Conservation (phyloP, 2,329 filamentous ascomycete species). For the Botryotinia convoluta region DNA sequence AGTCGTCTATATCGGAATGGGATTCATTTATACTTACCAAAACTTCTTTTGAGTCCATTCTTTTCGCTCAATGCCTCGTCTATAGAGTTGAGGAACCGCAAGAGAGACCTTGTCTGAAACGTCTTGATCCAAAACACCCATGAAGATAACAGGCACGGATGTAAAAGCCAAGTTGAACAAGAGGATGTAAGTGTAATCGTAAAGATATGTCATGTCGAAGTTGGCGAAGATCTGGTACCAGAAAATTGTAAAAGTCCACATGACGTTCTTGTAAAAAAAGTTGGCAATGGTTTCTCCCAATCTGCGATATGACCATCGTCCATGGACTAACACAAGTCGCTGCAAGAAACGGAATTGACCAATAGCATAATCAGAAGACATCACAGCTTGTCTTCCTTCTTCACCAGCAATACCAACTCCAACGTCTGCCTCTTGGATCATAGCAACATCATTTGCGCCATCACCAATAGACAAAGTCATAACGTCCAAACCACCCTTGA, state of each 20-base stretch:
- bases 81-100: conserved; percentile 92
- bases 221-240: conserved; percentile 97
- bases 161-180: conserved; percentile 97
- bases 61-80: conserved; percentile 88
- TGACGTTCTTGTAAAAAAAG: conserved; percentile 99
- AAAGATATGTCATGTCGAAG: conserved; percentile 95
- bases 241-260: conserved; percentile 95
- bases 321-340: conserved; percentile 82
- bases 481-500: conserved; percentile 90
- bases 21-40: conserved; percentile 62
- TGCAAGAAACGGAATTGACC: conserved; percentile 90
- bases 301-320: conserved; percentile 93
- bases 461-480: conserved; percentile 94
- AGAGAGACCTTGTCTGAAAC: conserved; percentile 92
- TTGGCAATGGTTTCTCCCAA: conserved; percentile 93
- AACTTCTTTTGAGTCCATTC: conserved; percentile 98
- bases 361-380: conserved; percentile 95
- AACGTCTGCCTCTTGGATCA: conserved; percentile 98
- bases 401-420: conserved; percentile 93
- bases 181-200: conserved; percentile 96
- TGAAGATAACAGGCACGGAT: conserved; percentile 88
- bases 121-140: conserved; percentile 96
- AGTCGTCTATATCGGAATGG: neutral
- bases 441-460: conserved; percentile 92
- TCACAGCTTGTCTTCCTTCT: conserved; percentile 87